These are phyloP conservation scores for Moesziomyces aphidis DNA, from an alignment of 1,284 basidiomycete genomes.

Conservation along the genomic window DNA sequence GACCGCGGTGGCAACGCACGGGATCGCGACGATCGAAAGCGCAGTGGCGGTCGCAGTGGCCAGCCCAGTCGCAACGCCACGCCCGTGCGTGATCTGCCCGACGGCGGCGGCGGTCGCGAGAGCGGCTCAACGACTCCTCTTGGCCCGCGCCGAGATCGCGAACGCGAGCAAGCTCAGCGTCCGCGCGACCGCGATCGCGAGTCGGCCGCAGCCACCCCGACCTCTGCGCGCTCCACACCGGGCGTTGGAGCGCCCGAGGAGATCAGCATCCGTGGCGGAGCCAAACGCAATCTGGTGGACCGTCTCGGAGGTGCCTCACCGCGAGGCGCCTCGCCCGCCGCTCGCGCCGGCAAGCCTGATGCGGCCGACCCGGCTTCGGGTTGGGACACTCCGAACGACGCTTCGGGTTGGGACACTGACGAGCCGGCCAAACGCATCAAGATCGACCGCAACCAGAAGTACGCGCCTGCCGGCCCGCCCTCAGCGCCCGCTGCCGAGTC, in stretches of 20 bases:
- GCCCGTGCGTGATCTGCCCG: slow-evolving; percentile 14
- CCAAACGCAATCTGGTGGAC: slow-evolving; percentile 36
- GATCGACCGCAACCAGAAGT: slow-evolving; percentile 30
- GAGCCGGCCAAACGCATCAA: slow-evolving; percentile 30
- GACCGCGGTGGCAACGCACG: slow-evolving; percentile 4
- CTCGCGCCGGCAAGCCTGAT: not conserved
- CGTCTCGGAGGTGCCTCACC: slow-evolving; percentile 22
- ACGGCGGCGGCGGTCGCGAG: slow-evolving; percentile 8
- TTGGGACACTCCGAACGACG: slow-evolving; percentile 8
- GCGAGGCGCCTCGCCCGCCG: slow-evolving; percentile 11
- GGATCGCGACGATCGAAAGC: slow-evolving; percentile 17
- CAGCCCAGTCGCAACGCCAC: slow-evolving; percentile 35
- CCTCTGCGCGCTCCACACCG: slow-evolving; percentile 20
- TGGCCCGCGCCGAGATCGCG: slow-evolving; percentile 14
- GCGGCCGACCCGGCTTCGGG: slow-evolving; percentile 2
- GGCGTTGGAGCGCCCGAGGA: slow-evolving; percentile 9
- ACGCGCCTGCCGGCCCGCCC: slow-evolving; percentile 20
- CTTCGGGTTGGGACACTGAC: slow-evolving; percentile 14
- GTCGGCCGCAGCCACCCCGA: slow-evolving; percentile 14
- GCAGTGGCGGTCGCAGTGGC: slow-evolving; percentile 11
- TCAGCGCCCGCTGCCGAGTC: slow-evolving; percentile 13
- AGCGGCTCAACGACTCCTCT: slow-evolving; percentile 24
- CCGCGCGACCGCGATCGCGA: slow-evolving; percentile 9
- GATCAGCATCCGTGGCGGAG: slow-evolving; percentile 26
- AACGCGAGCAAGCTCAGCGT: slow-evolving; percentile 25